Evolutionary conservation across 495 filamentous ascomycete species (phyloP).

Genomic region (Schizothecium vesticola): DNA sequence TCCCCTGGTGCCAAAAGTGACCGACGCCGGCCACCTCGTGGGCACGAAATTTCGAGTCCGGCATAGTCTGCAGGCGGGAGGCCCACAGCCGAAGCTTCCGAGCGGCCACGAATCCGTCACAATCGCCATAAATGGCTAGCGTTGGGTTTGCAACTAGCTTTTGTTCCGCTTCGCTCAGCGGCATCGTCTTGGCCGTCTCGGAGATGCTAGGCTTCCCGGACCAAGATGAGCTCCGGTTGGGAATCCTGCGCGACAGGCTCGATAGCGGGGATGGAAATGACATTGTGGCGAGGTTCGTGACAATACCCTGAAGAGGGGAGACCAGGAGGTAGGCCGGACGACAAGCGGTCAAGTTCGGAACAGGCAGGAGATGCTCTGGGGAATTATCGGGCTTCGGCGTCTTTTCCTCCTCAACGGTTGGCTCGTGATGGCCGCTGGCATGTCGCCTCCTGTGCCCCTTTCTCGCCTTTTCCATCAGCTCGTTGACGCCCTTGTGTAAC

Average conservation of each 20-base stretch:
- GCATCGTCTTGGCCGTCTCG: neutral
- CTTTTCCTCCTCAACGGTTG: slow-evolving; percentile 1
- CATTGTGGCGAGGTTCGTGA: slow-evolving; percentile 53
- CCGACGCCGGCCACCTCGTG: slow-evolving; percentile 63
- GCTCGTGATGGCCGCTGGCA: neutral
- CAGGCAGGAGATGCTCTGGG: slow-evolving; percentile 18
- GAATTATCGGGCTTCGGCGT: slow-evolving; percentile 11
- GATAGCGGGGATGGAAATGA: slow-evolving; percentile 35
- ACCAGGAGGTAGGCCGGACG: slow-evolving; percentile 67
- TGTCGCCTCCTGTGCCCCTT: slow-evolving; percentile 22
- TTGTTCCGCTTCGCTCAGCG: slow-evolving; percentile 30
- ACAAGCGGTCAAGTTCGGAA: slow-evolving; percentile 22
- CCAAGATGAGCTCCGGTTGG: slow-evolving; percentile 12
- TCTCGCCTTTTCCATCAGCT: slow-evolving; percentile 33
- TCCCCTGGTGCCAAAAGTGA: slow-evolving; percentile 77
- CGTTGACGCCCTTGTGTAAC: slow-evolving; percentile 36
- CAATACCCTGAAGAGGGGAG: slow-evolving; percentile 67
- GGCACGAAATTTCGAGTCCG: slow-evolving; percentile 41
- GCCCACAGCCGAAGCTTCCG: slow-evolving; percentile 68
- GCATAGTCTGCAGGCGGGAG: slow-evolving; percentile 43
- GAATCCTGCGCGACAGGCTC: slow-evolving; percentile 11
- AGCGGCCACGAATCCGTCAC: slow-evolving; percentile 68
- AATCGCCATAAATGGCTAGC: slow-evolving; percentile 71
- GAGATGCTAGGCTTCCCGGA: neutral
- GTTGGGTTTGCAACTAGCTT: slow-evolving; percentile 56